phyloP scores from a whole-genome alignment of 257 asterid genomes.

The Penstemon newberryi region DNA sequence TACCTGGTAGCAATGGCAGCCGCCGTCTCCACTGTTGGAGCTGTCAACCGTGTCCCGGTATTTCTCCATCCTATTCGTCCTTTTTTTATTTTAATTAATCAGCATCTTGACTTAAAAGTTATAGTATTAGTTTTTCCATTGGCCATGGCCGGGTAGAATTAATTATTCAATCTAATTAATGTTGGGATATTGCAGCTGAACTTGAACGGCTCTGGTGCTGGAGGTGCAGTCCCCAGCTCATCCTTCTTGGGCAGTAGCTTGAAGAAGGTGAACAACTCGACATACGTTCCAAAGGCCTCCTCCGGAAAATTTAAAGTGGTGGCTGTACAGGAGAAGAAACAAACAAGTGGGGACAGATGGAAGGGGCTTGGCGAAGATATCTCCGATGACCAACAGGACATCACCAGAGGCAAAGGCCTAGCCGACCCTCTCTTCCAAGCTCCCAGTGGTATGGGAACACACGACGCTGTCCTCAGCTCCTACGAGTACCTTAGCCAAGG shows the following conservation, averaged over 20 bases:
- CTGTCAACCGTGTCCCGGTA: slow-evolving; percentile 73
- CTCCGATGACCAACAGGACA: slow-evolving; percentile 65
- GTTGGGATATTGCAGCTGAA: slow-evolving; percentile 36
- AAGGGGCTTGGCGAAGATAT: slow-evolving; percentile 39
- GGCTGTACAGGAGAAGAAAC: slow-evolving; percentile 37
- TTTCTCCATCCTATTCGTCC: not conserved
- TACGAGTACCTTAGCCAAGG: slow-evolving; percentile 63
- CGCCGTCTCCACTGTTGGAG: slow-evolving; percentile 73
- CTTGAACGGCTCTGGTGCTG: slow-evolving; percentile 38
- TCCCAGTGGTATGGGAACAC: slow-evolving; percentile 57
- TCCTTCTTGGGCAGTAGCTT: slow-evolving; percentile 44
- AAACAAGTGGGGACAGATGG: slow-evolving; percentile 47
- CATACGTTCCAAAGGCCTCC: slow-evolving; percentile 19
- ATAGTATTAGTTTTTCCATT: too few species aligned
- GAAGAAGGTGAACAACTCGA: slow-evolving; percentile 37
- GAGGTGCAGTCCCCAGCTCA: slow-evolving; percentile 41
- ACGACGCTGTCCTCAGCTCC: slow-evolving; percentile 53
- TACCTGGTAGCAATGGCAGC: slow-evolving; percentile 46
- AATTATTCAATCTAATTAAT: too few species aligned
- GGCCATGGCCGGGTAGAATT: too few species aligned
- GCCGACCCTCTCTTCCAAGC: slow-evolving; percentile 58
- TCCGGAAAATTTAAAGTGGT: slow-evolving; percentile 33
- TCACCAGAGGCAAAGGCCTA: slow-evolving; percentile 60
- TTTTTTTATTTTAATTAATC: not conserved
- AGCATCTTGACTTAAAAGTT: too few species aligned